Conservation (phyloP, 1,139 yeast genomes). For the Saccharomycopsis hybrid region DNA sequence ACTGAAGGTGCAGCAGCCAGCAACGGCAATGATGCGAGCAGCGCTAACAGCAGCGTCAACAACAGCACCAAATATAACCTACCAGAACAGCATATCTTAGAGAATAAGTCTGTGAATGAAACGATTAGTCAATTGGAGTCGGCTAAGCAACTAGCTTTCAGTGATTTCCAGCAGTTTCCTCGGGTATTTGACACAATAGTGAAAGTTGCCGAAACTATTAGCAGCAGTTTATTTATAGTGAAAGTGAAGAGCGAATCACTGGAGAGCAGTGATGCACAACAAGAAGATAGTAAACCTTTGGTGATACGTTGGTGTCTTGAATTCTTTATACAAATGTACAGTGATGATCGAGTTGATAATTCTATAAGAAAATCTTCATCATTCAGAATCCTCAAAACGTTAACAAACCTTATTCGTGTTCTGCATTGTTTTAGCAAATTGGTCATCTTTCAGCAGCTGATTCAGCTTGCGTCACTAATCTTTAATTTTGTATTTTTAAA, state of each 20-base stretch:
- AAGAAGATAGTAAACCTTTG: neutral
- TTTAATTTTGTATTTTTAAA: conserved; percentile 2
- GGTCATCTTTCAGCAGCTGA: conserved; percentile 1
- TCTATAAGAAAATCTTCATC: neutral
- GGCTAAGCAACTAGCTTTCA: conserved; percentile 3
- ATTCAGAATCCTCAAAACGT: neutral
- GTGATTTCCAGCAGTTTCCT: neutral
- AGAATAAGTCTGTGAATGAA: neutral
- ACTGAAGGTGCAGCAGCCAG: no score
- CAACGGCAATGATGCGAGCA: no score
- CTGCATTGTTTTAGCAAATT: conserved; percentile 1
- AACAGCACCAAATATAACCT: no score
- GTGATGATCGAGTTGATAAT: conserved; percentile 1
- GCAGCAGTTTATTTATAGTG: no score
- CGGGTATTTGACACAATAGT: conserved; percentile 3
- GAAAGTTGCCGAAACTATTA: no score
- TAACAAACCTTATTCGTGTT: neutral
- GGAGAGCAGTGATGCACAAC: no score
- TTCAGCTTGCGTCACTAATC: conserved; percentile 1
- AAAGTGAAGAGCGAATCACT: no score
- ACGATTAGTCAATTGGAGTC: conserved; percentile 1
- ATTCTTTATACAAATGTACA: conserved; percentile 8
- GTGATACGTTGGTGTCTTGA: conserved; percentile 5
- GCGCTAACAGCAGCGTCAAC: no score
- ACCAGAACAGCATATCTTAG: neutral